Base-by-base conservation (phyloP, 2,329 filamentous ascomycete species). In the Calonectria honghensis region DNA sequence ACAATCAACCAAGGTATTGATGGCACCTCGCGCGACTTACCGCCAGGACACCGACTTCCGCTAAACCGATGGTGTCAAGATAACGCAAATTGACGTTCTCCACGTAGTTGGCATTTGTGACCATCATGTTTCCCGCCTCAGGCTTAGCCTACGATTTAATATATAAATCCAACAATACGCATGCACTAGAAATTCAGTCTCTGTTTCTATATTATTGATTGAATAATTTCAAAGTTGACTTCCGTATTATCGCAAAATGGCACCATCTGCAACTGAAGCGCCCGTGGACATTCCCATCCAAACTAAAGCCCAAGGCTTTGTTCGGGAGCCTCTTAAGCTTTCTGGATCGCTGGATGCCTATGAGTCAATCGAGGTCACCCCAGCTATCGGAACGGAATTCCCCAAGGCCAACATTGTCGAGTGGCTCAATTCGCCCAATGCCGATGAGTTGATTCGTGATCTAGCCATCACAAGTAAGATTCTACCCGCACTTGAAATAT, bases 401-500 rank as follows among this genome's bases (percentile, higher is more conserved):
- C 86, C 88, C n/a, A 87, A 87, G 18, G 87, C 90, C 41, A 89
- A 92, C 75, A 85, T 94, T 0, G 89, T 89, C 7, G 92, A 94
- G 41, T 89, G 90, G 78, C 86, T 95, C 7, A 85, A 91, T 35
- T 90, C 91, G 0, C 86, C 90, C 0, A 92, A 94, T 80, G 87
- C 91, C 0, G 92, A 94, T 68, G 90, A 92, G 57, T 85, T 93
- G 27, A 81, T 94, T 31, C 88, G 91, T 0, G 93, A 94, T 78
- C 85, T 95, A 0, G 93, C 92, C 45, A 92, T 94, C 74, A 93
- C 91, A 1, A 90, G 92, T 94, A 84, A 77, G 86, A 73, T 35
- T 20, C 57, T n/a, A 20, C n/a, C 16, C 18, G 5, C 24, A 3
- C 41, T 64, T 10, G 18, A 48, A 24, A 11, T 11, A 32, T 32